These are phyloP conservation scores for Ephemerocybe angulata DNA, from an alignment of 768 basidiomycete genomes.

Conservation along the genomic window DNA sequence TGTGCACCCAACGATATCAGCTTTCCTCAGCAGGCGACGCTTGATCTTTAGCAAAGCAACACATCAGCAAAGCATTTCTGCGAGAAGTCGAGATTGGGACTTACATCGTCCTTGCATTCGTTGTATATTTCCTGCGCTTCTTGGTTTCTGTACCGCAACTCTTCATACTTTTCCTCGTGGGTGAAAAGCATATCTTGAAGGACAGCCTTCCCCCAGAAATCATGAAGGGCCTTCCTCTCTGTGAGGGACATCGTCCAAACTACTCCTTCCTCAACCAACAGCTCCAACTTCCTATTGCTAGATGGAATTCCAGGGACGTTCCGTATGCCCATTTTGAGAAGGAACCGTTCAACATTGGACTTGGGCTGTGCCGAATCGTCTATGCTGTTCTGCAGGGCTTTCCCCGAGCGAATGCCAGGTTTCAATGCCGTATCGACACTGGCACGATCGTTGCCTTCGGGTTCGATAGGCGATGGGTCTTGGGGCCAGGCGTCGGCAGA, in stretches of 20 bases:
- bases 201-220: slow-evolving; percentile 45
- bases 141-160: slow-evolving; percentile 26
- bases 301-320: slow-evolving; percentile 36
- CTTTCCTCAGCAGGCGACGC: slow-evolving; percentile 46
- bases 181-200: slow-evolving; percentile 23
- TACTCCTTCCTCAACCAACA: slow-evolving; percentile 31
- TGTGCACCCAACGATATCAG: slow-evolving; percentile 71
- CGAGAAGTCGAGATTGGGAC: slow-evolving; percentile 11
- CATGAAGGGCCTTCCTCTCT: slow-evolving; percentile 46
- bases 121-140: slow-evolving; percentile 36
- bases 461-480: neutral
- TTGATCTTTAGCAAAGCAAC: slow-evolving; percentile 45
- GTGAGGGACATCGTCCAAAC: slow-evolving; percentile 53
- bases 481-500: neutral
- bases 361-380: neutral
- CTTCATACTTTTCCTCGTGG: slow-evolving; percentile 39
- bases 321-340: slow-evolving; percentile 32
- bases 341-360: slow-evolving; percentile 26
- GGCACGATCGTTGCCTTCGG: neutral
- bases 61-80: neutral
- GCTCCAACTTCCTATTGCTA: slow-evolving; percentile 32
- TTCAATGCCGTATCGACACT: neutral
- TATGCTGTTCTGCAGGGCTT: too few species aligned
- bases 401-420: too few species aligned
- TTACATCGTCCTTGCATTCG: slow-evolving; percentile 53